Conservation (phyloP, 2,329 filamentous ascomycete species). For the Stagonosporopsis cucurbitacearum region DNA sequence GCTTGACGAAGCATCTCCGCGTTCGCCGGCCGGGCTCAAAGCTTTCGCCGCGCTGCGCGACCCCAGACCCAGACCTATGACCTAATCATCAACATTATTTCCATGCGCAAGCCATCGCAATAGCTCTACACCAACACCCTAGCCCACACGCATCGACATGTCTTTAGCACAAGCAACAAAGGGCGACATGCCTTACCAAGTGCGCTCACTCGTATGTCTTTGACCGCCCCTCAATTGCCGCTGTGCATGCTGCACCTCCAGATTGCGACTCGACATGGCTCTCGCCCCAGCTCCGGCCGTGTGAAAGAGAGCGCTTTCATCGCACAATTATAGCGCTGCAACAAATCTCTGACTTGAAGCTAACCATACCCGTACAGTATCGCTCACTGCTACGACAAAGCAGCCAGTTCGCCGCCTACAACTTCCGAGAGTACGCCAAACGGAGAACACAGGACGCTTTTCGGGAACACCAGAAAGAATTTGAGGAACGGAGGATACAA, state of each 20-base stretch:
- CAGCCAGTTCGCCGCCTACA: conserved; percentile 89
- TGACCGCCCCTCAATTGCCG: conserved; percentile 3
- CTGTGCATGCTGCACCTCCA: conserved; percentile 8
- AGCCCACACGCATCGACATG: conserved; percentile 31
- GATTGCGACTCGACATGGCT: conserved; percentile 5
- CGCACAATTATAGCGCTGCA: background rate
- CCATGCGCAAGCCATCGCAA: conserved; percentile 37
- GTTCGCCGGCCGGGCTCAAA: conserved; percentile 35
- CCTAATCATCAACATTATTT: conserved; percentile 40
- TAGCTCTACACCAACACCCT: conserved; percentile 31
- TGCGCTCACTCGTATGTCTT: conserved; percentile 49
- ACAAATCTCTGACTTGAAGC: background rate
- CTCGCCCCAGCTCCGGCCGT: background rate
- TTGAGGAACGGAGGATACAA: conserved; percentile 79
- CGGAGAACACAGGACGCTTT: conserved; percentile 91
- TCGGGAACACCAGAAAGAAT: conserved; percentile 75
- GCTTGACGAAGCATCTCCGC: conserved; percentile 13
- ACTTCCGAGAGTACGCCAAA: conserved; percentile 96
- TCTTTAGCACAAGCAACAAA: conserved; percentile 45
- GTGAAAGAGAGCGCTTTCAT: background rate
- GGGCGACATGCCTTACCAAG: conserved; percentile 49
- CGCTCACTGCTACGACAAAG: conserved; percentile 88
- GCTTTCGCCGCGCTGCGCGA: conserved; percentile 39
- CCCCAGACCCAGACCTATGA: conserved; percentile 37
- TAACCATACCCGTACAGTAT: conserved; percentile 65